phyloP scores from a whole-genome alignment of 2,329 filamentous ascomycete genomes.

The Clonostachys sp. region DNA sequence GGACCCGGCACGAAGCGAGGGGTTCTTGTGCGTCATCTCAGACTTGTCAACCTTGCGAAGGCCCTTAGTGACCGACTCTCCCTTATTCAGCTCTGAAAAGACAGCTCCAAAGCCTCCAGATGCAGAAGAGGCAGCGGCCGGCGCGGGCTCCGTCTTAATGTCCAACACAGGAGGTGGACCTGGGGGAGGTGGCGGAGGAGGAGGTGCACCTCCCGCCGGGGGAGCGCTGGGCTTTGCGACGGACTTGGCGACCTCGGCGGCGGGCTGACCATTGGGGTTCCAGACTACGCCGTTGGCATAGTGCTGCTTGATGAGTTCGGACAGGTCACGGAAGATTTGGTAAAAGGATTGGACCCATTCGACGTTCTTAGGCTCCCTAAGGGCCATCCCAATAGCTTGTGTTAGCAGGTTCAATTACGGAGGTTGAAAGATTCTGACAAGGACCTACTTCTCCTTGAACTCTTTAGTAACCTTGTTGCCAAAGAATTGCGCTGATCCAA shows the following conservation, averaged over 20 bases:
- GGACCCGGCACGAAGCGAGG: constrained; percentile 70
- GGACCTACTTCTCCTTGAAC: constrained; percentile 63
- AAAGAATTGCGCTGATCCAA: constrained; percentile 85
- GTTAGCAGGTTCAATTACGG: not conserved
- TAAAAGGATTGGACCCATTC: constrained; percentile 95
- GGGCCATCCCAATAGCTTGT: not conserved
- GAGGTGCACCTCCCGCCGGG: constrained; percentile 45
- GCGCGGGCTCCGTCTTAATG: constrained; percentile 37
- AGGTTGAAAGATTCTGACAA: not conserved
- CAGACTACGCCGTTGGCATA: constrained; percentile 77
- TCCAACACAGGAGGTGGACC: constrained; percentile 65
- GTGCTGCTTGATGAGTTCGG: constrained; percentile 79
- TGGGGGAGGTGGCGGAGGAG: constrained; percentile 64
- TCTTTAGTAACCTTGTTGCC: constrained; percentile 92
- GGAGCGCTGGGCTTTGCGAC: constrained; percentile 47
- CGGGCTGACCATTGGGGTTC: constrained; percentile 75
- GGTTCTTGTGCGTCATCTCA: constrained; percentile 99
- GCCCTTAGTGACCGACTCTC: constrained; percentile 79
- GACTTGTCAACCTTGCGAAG: constrained; percentile 92
- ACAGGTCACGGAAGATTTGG: constrained; percentile 78
- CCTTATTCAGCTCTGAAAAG: constrained; percentile 87
- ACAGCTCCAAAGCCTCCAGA: constrained; percentile 74
- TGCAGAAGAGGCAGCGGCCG: constrained; percentile 25
- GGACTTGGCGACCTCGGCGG: constrained; percentile 59
- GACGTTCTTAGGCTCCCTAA: constrained; percentile 72